Percentiles rank a stretch among this genome's conserved stretches.
Conservation (phyloP, 2,329 filamentous ascomycete species). For the Cladosporium sp. region DNA sequence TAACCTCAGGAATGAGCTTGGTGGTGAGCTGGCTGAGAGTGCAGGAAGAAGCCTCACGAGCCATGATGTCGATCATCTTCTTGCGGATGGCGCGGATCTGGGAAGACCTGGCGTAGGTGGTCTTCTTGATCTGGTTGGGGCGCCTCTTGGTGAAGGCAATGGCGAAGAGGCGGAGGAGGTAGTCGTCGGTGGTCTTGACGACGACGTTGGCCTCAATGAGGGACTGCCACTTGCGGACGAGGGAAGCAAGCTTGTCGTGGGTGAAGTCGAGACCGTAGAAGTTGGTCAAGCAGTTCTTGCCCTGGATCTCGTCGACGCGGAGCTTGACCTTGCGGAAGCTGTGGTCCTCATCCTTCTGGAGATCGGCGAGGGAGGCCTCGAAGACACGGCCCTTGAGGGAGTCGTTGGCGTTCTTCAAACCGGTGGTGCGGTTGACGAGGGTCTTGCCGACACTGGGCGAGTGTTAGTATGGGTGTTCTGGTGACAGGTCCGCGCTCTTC, state of each 20-base stretch:
- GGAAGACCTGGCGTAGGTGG: conserved; percentile 93
- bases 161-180: conserved; percentile 97
- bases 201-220: conserved; percentile 99
- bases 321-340: conserved; percentile 99
- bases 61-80: conserved; percentile 99
- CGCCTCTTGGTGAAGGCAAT: conserved; percentile 99
- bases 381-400: conserved; percentile 97
- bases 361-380: conserved; percentile 97
- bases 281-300: conserved; percentile 99
- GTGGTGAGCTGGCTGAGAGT: conserved; percentile 93
- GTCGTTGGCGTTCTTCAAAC: conserved; percentile 99
- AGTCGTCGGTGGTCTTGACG: conserved; percentile 99
- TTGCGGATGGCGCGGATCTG: conserved; percentile 97
- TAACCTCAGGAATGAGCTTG: conserved; percentile 99
- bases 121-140: conserved; percentile 99
- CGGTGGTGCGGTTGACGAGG: conserved; percentile 97
- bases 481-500: conserved; percentile 10
- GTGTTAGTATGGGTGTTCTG: conserved; percentile 30
- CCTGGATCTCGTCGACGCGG: conserved; percentile 96
- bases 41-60: conserved; percentile 90
- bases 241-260: conserved; percentile 98
- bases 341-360: conserved; percentile 99
- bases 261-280: conserved; percentile 99
- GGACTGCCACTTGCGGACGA: conserved; percentile 99
- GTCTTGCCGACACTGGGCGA: conserved; percentile 91